These are phyloP conservation scores for Mychonastes homosphaera DNA, from an alignment of 139 green algal species.

Conservation along the genomic window DNA sequence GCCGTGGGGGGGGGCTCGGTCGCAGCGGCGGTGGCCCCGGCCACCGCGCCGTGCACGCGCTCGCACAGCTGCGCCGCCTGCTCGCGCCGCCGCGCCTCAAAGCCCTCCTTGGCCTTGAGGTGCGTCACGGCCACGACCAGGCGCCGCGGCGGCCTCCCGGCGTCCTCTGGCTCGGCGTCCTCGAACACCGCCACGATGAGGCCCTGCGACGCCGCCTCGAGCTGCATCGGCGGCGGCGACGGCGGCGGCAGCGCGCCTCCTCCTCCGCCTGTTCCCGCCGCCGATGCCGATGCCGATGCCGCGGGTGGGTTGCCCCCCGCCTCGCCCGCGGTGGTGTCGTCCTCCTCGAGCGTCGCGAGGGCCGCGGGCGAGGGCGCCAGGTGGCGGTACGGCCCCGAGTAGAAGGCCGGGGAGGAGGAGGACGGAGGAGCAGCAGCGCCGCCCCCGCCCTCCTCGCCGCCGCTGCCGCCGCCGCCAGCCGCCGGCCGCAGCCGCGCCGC, in stretches of 20 bases:
- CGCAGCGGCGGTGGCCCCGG: not conserved
- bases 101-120: slow-evolving; percentile 55
- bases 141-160: slow-evolving; percentile 2
- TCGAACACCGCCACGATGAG: slow-evolving; percentile 27
- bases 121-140: slow-evolving; percentile 49
- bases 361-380: too few species aligned
- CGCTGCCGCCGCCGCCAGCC: slow-evolving; percentile 7
- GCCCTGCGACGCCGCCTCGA: slow-evolving; percentile 24
- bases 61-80: slow-evolving; percentile 32
- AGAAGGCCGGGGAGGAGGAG: too few species aligned
- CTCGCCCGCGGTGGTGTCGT: too few species aligned
- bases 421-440: too few species aligned
- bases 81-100: not conserved
- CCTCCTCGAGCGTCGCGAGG: too few species aligned
- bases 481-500: slow-evolving; percentile 23
- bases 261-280: not conserved
- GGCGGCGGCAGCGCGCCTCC: not conserved
- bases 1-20: not conserved
- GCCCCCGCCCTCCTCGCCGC: too few species aligned
- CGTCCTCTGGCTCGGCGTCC: slow-evolving; percentile 16
- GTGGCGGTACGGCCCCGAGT: too few species aligned
- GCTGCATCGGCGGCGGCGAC: not conserved
- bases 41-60: slow-evolving; percentile 1
- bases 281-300: too few species aligned
- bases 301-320: too few species aligned